These are phyloP conservation scores for Trichoderma orchidacearum DNA, from an alignment of 495 filamentous ascomycete genomes.

Conservation along the genomic window DNA sequence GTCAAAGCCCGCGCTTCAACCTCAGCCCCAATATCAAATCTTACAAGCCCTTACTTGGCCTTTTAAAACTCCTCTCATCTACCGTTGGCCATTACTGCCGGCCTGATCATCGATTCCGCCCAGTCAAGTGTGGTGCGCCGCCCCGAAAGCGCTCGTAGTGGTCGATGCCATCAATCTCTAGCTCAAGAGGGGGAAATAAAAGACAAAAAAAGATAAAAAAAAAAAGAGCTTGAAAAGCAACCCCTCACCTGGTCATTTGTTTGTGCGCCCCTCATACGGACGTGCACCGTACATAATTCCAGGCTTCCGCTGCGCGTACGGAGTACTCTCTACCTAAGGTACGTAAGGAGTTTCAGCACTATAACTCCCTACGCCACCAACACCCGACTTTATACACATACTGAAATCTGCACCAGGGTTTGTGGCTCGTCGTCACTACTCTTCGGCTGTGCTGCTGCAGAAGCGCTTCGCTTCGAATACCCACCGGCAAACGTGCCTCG, in stretches of 20 bases:
- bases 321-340: neutral
- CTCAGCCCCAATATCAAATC: neutral
- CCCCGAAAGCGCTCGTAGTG: no score
- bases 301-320: neutral
- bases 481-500: no score
- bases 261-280: neutral
- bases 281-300: neutral
- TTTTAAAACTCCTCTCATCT: no score
- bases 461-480: no score
- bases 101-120: no score
- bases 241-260: neutral
- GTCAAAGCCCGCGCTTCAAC: neutral
- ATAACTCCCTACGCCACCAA: slow-evolving; percentile 14
- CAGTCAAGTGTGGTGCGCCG: no score
- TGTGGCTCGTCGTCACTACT: neutral
- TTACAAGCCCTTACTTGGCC: neutral
- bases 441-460: neutral
- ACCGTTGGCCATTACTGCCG: no score
- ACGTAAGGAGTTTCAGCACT: slow-evolving; percentile 23
- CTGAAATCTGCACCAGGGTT: neutral
- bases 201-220: neutral
- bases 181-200: neutral
- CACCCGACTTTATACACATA: slow-evolving; percentile 30
- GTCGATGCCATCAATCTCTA: no score
- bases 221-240: neutral